These are phyloP conservation scores for Arxiozyma slooffiae DNA, from an alignment of 1,139 yeast species.

Conservation along the genomic window DNA sequence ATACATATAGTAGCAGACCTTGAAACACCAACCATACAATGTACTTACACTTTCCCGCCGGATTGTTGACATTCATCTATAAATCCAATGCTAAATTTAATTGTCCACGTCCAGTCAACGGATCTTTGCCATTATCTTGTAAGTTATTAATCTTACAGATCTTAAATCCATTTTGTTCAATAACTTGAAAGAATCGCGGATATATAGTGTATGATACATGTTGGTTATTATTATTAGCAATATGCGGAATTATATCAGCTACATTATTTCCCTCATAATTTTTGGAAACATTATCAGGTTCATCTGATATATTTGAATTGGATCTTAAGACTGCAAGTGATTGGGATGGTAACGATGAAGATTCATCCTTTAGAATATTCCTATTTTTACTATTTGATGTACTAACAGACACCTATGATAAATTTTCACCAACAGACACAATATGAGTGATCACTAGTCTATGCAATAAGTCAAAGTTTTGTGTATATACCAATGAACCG, in stretches of 20 bases:
- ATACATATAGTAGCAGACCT: slow-evolving; percentile 84
- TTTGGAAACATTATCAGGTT: background rate
- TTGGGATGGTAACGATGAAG: slow-evolving; percentile 15
- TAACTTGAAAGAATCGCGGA: slow-evolving; percentile 13
- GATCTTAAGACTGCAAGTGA: background rate
- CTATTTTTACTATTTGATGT: background rate
- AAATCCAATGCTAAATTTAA: slow-evolving; percentile 35
- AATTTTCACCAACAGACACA: slow-evolving; percentile 77
- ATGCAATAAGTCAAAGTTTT: slow-evolving; percentile 51
- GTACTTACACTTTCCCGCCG: slow-evolving; percentile 54
- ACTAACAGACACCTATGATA: slow-evolving; percentile 43
- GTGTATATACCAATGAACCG: slow-evolving; percentile 80
- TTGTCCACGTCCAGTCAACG: slow-evolving; percentile 36
- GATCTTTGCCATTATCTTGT: slow-evolving; percentile 46
- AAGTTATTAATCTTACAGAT: slow-evolving; percentile 34
- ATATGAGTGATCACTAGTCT: slow-evolving; percentile 64
- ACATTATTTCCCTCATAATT: background rate
- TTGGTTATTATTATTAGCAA: background rate
- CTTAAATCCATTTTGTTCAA: slow-evolving; percentile 29
- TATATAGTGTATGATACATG: background rate
- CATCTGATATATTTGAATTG: background rate
- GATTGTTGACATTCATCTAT: slow-evolving; percentile 34
- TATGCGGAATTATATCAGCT: background rate
- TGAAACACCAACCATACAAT: slow-evolving; percentile 88
- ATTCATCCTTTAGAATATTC: slow-evolving; percentile 1